These are phyloP conservation scores for Yamadazyma paraphyllophila DNA, from an alignment of 805 yeast species.

Conservation along the genomic window DNA sequence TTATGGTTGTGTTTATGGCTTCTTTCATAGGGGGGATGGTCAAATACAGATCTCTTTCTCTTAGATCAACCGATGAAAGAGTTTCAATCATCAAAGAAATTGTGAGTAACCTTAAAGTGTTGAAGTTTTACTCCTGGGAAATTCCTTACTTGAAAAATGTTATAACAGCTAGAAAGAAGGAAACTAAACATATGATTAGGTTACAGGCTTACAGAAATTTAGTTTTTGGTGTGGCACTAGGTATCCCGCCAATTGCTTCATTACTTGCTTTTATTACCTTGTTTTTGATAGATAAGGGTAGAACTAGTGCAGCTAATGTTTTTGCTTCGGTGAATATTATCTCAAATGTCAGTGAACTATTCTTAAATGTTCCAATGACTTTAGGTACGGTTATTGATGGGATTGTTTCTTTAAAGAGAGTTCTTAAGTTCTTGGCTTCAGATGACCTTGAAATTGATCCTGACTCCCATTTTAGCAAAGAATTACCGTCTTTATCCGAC, in stretches of 20 bases:
- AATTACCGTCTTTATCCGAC: slow-evolving; percentile 14
- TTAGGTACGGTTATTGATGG: slow-evolving; percentile 67
- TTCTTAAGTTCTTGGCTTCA: slow-evolving; percentile 50
- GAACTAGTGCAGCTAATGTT: slow-evolving; percentile 55
- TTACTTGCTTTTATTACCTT: slow-evolving; percentile 47
- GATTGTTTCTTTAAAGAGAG: slow-evolving; percentile 55
- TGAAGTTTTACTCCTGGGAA: slow-evolving; percentile 93
- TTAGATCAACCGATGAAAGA: slow-evolving; percentile 68
- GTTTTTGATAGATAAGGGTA: slow-evolving; percentile 25
- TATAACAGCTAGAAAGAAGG: slow-evolving; percentile 52
- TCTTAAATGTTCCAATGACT: slow-evolving; percentile 66
- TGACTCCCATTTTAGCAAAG: slow-evolving; percentile 23
- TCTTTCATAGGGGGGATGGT: slow-evolving; percentile 48
- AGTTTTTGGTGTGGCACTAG: slow-evolving; percentile 58
- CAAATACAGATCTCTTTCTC: slow-evolving; percentile 52
- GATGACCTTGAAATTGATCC: slow-evolving; percentile 28
- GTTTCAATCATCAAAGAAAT: slow-evolving; percentile 76
- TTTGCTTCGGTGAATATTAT: slow-evolving; percentile 70
- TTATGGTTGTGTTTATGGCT: slow-evolving; percentile 45
- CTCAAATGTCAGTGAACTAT: slow-evolving; percentile 55
- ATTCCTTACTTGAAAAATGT: slow-evolving; percentile 63
- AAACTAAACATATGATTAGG: slow-evolving; percentile 55
- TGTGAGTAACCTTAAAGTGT: slow-evolving; percentile 69
- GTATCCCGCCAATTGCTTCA: slow-evolving; percentile 69
- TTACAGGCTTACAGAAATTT: slow-evolving; percentile 66